Base-by-base conservation (phyloP, 2,329 filamentous ascomycete species). In the Penicillium sp. region DNA sequence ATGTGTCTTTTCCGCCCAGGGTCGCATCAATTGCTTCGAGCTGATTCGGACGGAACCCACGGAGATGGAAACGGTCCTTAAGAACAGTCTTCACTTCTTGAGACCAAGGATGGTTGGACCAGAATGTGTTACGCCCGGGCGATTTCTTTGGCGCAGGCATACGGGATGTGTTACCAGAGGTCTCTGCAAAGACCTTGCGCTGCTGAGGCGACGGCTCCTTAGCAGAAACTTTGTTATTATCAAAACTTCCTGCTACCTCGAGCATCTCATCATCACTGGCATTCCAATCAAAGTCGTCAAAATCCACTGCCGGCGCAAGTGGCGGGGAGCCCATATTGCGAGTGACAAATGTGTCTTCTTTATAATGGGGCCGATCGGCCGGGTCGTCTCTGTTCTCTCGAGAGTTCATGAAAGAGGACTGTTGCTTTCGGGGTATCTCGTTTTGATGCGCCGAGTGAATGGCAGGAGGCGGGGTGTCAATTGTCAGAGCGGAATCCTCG, bases 11-110 rank as follows among this genome's bases (percentile, higher is more conserved):
- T 3, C 93, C 94, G 24, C 78, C 80, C 39, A 99, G 77, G 0
- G 94, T 97, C 1, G 92, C 88, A 70, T 99, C 97, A 70, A 99
- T 97, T 12, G 94, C 92, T 71, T 97, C 90, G 1, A 97, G 80
- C 68, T 99, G 94, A 67, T 97, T 94, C 47, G 87, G 85, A 24
- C 95, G 86, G 67, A 99, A 99, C 0, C 90, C 90, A 47, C 84
- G 84, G 69, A 99, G 86, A 56, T 87, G 84, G 66, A 99, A 99
- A 3, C 86, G 82, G 62, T 93, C 86, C 64, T 88, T 90, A 58
- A 99, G 76, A n/a, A 86, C 89, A 47, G 78, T 81, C 59, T 87
- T 88, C 20, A 99, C 89, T 62, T 97, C 92, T 36, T 83, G 79
- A 13, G 92, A 97, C 94, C 95, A 99, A 4, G 85, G 79, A 64